Evolutionary conservation across 1,284 basidiomycete genomes (phyloP), one percentile per base, ranked within the genome.

Genomic region (Ustilago hordei): DNA sequence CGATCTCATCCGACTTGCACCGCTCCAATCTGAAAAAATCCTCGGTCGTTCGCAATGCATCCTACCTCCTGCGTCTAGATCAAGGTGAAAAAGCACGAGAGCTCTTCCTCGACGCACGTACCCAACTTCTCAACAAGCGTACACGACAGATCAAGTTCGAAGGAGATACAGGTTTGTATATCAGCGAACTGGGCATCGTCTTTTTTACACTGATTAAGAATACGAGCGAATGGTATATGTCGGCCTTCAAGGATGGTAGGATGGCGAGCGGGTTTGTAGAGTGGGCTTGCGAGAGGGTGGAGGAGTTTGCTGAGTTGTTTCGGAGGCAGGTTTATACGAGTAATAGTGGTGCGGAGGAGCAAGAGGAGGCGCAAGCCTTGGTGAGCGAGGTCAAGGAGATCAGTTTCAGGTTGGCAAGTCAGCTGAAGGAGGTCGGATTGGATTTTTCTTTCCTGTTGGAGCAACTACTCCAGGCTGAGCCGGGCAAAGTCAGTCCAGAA

Each of bases 161-260:
- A 81, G 96, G 96, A 1, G 92, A 96, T 80, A 90, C 94, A n/a
- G 90, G 90, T 7, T 88, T 91, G 58, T 95, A 86, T 79, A 84
- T 95, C 56, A 91, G 91, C 17, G 92, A 95, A 81, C 88, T 96
- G 47, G 91, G 93, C 0, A 89, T 94, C 60, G 92, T 96, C 0
- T 90, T 92, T 69, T 96, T 96, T 81, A 95, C 93, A 0, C 90
- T 92, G 8, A 92, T 96, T 86, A 95, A 95, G 85, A 93, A 99
- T 84, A 98, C 95, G 1, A 93, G 93, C 47, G 96, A 99, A 86
- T 99, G 96, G 97, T 99, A 95, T 87, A 90, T 98, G 84, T 92
- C 92, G 1, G 95, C 94, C 55, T 99, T 98, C 87, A 94, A 92
- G 86, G 95, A 98, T 86, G 95, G 95, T 83, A 91, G 93, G 71